Evolutionary conservation across 2,329 filamentous ascomycete species (phyloP), one percentile per base, ranked within the genome.

Genomic region (Biscogniauxia sp.): DNA sequence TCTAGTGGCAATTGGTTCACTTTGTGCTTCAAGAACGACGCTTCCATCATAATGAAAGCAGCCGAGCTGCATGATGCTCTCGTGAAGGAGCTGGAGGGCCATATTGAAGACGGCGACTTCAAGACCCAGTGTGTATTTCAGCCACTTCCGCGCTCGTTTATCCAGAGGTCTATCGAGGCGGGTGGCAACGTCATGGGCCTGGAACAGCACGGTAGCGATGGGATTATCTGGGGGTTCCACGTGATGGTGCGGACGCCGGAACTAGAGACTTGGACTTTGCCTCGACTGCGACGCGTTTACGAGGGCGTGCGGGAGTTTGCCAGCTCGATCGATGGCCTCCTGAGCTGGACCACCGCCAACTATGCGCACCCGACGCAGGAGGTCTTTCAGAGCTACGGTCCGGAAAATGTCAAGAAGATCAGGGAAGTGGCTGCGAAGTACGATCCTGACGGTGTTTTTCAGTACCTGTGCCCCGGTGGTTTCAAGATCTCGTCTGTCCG

Each of bases 381-480:
- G 13, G 64, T 66, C 4, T 53, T 74, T 5, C 19, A 19, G 20
- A 69, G 64, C 15, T 73, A 72, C 37, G 71, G 72, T 1, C 52
- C 57, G 32, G 67, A 71, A 25, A 73, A 73, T 25, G 50, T 74
- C 2, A 60, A 57, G 45, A 60, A 37, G 54, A 63, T 69, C 54
- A 62, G 59, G 45, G 57, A 73, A 68, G 59, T 73, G 65, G 61
- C 77, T 64, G 55, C 77, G 65, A 65, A 76, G 68, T 65, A 78
- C 70, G 59, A 76, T 58, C 67, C 67, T 2, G 52, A 58, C 2
- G 56, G 60, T 5, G 60, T 69, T 11, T 68, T 67, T 20, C 66
- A 67, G 52, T 55, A 66, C 15, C 49, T 65, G 37, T 66, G 66
- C 25, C 65, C 64, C 25, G 65, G 66, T 17, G 66, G 66, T 6